Conservation (phyloP, 139 green algal genomes). For the Bryopsis sp. region DNA sequence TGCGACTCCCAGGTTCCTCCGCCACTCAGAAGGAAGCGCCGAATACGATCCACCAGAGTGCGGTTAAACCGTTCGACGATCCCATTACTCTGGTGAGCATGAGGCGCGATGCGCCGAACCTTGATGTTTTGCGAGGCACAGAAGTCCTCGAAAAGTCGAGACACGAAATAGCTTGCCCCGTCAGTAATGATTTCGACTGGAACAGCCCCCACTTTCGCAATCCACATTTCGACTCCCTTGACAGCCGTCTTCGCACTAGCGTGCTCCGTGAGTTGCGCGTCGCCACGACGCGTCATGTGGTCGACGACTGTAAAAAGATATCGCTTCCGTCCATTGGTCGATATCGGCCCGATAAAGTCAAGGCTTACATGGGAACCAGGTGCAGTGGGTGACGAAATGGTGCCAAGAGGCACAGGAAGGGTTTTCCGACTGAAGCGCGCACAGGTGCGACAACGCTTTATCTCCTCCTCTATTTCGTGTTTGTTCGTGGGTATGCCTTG, state of each 20-base stretch:
- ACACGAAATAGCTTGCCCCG: neutral
- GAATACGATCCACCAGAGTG: neutral
- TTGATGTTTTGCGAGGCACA: neutral
- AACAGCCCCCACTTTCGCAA: neutral
- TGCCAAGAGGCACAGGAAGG: too few relatives aligned
- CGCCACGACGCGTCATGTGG: neutral
- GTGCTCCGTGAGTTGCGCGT: neutral
- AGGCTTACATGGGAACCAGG: neutral
- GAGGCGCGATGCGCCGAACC: neutral
- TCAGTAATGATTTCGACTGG: neutral
- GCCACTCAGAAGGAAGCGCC: too few relatives aligned
- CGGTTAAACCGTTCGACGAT: slow-evolving; percentile 1
- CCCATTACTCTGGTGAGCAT: slow-evolving; percentile 11
- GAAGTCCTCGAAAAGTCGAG: neutral
- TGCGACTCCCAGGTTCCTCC: neutral
- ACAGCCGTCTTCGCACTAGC: neutral
- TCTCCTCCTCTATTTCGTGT: too few relatives aligned
- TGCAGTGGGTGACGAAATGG: too few relatives aligned
- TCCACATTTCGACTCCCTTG: neutral
- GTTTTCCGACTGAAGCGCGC: too few relatives aligned
- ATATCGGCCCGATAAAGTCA: slow-evolving; percentile 12
- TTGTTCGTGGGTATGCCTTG: too few relatives aligned
- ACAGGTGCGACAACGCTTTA: too few relatives aligned
- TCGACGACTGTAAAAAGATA: slow-evolving; percentile 12
- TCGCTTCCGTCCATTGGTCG: neutral